Percentiles rank a stretch among this genome's conserved stretches.
phyloP scores from a whole-genome alignment of 2,329 filamentous ascomycete species.

The Mollisia scopiformis region DNA sequence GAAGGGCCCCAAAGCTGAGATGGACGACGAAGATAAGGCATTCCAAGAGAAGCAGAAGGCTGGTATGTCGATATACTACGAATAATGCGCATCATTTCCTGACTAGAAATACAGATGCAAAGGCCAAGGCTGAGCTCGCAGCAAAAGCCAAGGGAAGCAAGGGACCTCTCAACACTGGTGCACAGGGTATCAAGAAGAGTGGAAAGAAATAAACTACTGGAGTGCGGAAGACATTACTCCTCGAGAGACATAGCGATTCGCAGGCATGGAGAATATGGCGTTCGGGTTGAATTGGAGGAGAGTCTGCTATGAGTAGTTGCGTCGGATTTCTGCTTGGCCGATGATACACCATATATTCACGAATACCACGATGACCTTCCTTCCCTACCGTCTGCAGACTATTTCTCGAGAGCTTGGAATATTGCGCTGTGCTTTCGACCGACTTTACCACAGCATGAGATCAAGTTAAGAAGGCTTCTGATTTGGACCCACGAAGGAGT shows the following conservation, averaged over 20 bases:
- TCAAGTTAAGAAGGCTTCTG: too few relatives aligned
- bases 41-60: slow-evolving; percentile 83
- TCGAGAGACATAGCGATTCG: slow-evolving; percentile 3
- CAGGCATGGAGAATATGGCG: slow-evolving; percentile 22
- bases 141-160: slow-evolving; percentile 77
- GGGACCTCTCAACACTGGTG: slow-evolving; percentile 82
- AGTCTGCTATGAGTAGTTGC: slow-evolving; percentile 4
- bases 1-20: slow-evolving; percentile 74
- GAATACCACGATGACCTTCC: not conserved
- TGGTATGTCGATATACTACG: slow-evolving; percentile 57
- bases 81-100: slow-evolving; percentile 3
- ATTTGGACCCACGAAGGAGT: too few relatives aligned
- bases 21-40: slow-evolving; percentile 86
- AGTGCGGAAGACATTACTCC: not conserved
- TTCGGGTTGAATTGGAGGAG: slow-evolving; percentile 8
- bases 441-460: too few relatives aligned
- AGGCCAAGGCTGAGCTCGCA: slow-evolving; percentile 84
- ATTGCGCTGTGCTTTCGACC: not conserved
- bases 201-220: slow-evolving; percentile 78
- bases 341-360: slow-evolving; percentile 7
- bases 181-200: slow-evolving; percentile 95
- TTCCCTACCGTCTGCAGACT: not conserved
- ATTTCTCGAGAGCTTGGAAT: not conserved
- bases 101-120: slow-evolving; percentile 61
- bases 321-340: slow-evolving; percentile 6